These are phyloP conservation scores for Alternaria sp. DNA, from an alignment of 2,329 filamentous ascomycete species.

Conservation along the genomic window DNA sequence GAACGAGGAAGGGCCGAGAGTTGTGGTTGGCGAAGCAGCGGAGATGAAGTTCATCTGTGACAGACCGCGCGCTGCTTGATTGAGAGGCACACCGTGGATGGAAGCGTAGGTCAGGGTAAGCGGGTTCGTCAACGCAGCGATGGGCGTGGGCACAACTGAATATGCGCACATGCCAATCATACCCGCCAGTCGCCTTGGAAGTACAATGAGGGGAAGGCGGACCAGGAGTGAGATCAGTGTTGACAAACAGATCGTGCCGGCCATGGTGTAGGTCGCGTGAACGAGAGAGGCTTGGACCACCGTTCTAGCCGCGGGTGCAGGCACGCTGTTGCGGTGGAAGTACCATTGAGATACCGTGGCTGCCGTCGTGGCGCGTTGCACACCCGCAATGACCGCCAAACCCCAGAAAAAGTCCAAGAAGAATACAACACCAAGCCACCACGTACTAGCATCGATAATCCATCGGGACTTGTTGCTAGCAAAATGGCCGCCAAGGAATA, in stretches of 20 bases:
- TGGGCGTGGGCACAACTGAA: conserved; percentile 81
- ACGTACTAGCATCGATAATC: conserved; percentile 84
- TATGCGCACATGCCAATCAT: conserved; percentile 75
- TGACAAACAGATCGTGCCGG: conserved; percentile 90
- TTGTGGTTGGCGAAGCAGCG: conserved; percentile 75
- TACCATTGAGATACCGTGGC: conserved; percentile 99
- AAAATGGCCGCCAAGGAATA: conserved; percentile 92
- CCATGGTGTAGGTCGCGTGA: conserved; percentile 84
- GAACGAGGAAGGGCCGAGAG: conserved; percentile 53
- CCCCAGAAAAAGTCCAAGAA: conserved; percentile 97
- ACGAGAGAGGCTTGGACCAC: conserved; percentile 82
- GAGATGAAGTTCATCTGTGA: conserved; percentile 83
- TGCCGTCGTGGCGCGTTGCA: conserved; percentile 89
- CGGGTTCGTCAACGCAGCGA: conserved; percentile 87
- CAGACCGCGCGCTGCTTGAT: conserved; percentile 77
- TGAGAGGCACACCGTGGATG: conserved; percentile 86
- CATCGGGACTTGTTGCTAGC: conserved; percentile 64
- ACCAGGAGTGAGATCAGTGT: conserved; percentile 82
- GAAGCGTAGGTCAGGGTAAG: conserved; percentile 91
- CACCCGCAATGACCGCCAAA: conserved; percentile 81
- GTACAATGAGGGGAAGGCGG: conserved; percentile 81
- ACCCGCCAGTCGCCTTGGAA: conserved; percentile 77
- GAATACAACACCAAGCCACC: conserved; percentile 95
- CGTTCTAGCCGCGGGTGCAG: conserved; percentile 76
- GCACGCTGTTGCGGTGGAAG: conserved; percentile 87